phyloP scores from a whole-genome alignment of 495 filamentous ascomycete genomes.

The Antarctomyces pellizariae region DNA sequence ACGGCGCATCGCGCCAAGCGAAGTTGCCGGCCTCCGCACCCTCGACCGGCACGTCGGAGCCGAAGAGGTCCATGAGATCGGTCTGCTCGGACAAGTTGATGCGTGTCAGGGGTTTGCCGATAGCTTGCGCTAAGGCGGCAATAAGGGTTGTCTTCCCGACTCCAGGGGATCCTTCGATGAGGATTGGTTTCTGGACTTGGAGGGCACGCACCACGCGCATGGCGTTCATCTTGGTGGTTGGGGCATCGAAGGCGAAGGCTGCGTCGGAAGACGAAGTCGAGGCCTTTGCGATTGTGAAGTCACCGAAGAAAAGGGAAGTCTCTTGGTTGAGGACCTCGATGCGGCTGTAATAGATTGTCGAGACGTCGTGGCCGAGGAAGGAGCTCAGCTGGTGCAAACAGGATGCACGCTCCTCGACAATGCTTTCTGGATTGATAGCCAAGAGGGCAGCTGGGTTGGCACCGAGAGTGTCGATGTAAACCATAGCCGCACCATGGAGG shows the following conservation, averaged over 20 bases:
- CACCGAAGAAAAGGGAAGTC: conserved; percentile 36
- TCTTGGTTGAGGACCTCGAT: conserved; percentile 11
- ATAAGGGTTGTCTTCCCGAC: conserved; percentile 94
- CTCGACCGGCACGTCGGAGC: conserved; percentile 87
- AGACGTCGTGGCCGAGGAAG: conserved; percentile 38
- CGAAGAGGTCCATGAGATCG: conserved; percentile 91
- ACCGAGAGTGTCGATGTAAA: conserved; percentile 85
- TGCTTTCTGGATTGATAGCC: conserved; percentile 33
- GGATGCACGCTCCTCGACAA: conserved; percentile 32
- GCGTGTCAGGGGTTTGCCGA: conserved; percentile 59
- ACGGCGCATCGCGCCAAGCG: conserved; percentile 85
- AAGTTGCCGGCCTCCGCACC: conserved; percentile 73
- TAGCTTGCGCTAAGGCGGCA: conserved; percentile 52
- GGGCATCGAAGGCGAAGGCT: conserved; percentile 59
- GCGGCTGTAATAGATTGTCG: conserved; percentile 28
- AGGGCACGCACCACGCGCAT: conserved; percentile 82
- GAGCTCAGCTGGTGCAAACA: conserved; percentile 52
- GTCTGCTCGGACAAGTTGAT: conserved; percentile 98
- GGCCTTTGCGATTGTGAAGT: conserved; percentile 39
- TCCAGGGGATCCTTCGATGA: conserved; percentile 87
- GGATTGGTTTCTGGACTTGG: conserved; percentile 68
- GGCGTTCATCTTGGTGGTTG: conserved; percentile 70
- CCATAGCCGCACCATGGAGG: conserved; percentile 77
- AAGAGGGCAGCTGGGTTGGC: conserved; percentile 79
- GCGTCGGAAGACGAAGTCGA: conserved; percentile 24